Evolutionary conservation across 495 filamentous ascomycete species (phyloP), one percentile per base, ranked within the genome.

Genomic region (Penicillium parvum): DNA sequence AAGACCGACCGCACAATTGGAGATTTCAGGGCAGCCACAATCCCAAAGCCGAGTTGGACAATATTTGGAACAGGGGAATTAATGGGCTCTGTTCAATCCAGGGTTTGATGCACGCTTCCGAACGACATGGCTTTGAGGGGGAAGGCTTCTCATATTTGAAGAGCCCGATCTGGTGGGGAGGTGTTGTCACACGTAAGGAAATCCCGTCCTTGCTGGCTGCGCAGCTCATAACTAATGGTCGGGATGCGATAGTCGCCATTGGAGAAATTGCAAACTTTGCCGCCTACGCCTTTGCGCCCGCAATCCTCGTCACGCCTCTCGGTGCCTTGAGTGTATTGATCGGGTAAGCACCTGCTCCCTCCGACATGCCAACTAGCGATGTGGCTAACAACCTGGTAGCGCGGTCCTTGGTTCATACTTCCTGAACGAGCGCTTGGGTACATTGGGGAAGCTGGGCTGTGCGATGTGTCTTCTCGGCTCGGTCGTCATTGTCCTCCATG

Each of bases 241-340:
- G 21, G 17, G 12, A 25, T 35, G 5, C 26, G 25, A 42, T 52
- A 85, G 85, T 95, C 71, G 72, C 84, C 27, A 60, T 86, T 26
- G 92, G 92, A 48, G 92, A 98, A 66, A 74, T 92, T 35, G 89
- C 86, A 61, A 98, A 98, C 61, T 98, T 98, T 61, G 89, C 90
- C 18, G 92, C 92, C 43, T 98, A 98, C 63, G 92, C 92, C 1
- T 98, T 96, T 67, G 92, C 92, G 47, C 92, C 92, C 26, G 92
- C 92, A 3, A 98, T 98, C 61, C 74, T 98, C 40, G 92, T 98
- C 23, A 98, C 92, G 3, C 92, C 92, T 10, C 67, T 98, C 25
- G 92, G 92, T 27, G 92, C 92, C 28, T 71, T 98, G 43, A 88
- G 88, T 55, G 92, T 98, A 37, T 68, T 98, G 56, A 95, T 98